Percentiles rank a stretch among this genome's conserved stretches.
Evolutionary conservation across 176 grass and related monocot genomes (phyloP).

Genomic region (Cenchrus americanus): DNA sequence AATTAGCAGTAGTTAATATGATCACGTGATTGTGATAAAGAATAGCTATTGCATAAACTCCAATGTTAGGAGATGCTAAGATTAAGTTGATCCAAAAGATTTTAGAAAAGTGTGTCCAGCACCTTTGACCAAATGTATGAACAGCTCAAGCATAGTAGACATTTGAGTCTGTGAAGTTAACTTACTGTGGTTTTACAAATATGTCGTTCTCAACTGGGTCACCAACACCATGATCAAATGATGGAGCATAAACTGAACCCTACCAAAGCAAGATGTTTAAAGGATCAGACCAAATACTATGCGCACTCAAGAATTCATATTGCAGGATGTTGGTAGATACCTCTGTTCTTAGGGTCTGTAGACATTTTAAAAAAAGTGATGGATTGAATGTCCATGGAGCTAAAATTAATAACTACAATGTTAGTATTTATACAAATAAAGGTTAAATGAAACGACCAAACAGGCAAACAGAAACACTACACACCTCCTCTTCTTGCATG

Average conservation of each 20-base stretch:
- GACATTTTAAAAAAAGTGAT: constrained; percentile 71
- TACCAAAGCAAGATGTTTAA: constrained; percentile 41
- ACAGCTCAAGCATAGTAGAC: neutral
- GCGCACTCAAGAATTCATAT: neutral
- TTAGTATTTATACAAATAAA: constrained; percentile 37
- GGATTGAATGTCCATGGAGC: constrained; percentile 93
- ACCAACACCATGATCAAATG: constrained; percentile 96
- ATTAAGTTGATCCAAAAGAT: constrained; percentile 25
- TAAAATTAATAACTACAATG: constrained; percentile 41
- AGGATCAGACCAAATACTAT: constrained; percentile 14
- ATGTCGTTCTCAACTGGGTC: constrained; percentile 94
- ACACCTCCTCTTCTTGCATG: constrained; percentile 99
- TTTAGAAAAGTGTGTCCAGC: neutral
- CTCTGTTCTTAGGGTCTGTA: constrained; percentile 70
- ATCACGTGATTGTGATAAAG: neutral
- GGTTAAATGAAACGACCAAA: constrained; percentile 25
- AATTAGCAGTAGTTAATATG: neutral
- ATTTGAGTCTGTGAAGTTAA: neutral
- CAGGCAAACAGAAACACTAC: constrained; percentile 21
- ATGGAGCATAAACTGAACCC: constrained; percentile 89
- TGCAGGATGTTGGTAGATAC: constrained; percentile 48
- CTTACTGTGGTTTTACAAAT: constrained; percentile 70
- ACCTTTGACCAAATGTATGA: neutral
- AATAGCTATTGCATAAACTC: neutral
- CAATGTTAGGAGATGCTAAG: neutral